These are phyloP conservation scores for Ophiostoma perfectum DNA, from an alignment of 2,329 filamentous ascomycete genomes.

Conservation along the genomic window DNA sequence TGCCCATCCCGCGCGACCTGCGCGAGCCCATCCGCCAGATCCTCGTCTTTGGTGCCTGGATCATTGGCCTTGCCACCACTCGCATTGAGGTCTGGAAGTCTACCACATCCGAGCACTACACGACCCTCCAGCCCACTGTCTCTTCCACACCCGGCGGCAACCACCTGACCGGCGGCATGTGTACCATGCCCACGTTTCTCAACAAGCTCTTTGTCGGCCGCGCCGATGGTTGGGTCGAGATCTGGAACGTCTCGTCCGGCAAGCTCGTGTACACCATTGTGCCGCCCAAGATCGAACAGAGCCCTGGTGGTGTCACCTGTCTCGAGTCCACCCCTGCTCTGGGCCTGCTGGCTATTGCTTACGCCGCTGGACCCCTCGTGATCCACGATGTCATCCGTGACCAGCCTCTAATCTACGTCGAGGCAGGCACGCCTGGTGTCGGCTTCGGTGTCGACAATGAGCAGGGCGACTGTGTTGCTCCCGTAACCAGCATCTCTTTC, in stretches of 20 bases:
- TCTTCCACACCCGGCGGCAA: constrained; percentile 54
- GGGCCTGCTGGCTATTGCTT: constrained; percentile 81
- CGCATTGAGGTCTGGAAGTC: constrained; percentile 88
- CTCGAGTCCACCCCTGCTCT: constrained; percentile 78
- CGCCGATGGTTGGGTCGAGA: constrained; percentile 83
- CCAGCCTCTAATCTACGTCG: constrained; percentile 63
- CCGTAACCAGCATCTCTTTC: constrained; percentile 81
- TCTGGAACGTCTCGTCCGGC: constrained; percentile 93
- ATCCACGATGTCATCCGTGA: constrained; percentile 80
- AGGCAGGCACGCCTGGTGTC: constrained; percentile 48
- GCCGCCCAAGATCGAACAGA: constrained; percentile 50
- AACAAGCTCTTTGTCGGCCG: constrained; percentile 94
- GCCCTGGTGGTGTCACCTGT: constrained; percentile 77
- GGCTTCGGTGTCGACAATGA: constrained; percentile 37
- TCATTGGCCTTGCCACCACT: constrained; percentile 70
- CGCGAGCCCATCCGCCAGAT: constrained; percentile 70
- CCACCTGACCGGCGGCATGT: constrained; percentile 70
- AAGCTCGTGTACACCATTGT: constrained; percentile 88
- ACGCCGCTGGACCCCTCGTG: constrained; percentile 69
- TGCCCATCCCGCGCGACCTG: constrained; percentile 61
- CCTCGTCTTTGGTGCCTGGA: constrained; percentile 83
- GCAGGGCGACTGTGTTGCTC: constrained; percentile 34
- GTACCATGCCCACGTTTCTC: constrained; percentile 86
- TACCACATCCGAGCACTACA: constrained; percentile 79
- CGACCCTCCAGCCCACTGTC: constrained; percentile 62